Conservation (phyloP, 495 filamentous ascomycete species). For the Sabuloglossum arenarium region DNA sequence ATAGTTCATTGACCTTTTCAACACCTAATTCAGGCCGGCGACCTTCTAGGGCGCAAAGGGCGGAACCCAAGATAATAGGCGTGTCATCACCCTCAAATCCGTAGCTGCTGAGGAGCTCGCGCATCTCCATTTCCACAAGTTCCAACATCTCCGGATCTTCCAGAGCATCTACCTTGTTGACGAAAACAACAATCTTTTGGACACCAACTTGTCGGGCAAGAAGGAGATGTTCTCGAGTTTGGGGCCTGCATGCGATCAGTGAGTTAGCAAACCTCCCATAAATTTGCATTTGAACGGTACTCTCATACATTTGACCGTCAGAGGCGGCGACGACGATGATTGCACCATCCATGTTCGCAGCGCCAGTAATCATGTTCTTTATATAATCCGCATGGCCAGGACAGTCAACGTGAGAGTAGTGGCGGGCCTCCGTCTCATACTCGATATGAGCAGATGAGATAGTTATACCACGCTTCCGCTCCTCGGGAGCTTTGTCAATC, state of each 20-base stretch:
- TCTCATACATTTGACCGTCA: slow-evolving; percentile 79
- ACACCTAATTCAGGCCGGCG: slow-evolving; percentile 72
- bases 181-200: slow-evolving; percentile 93
- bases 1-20: slow-evolving; percentile 66
- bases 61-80: slow-evolving; percentile 88
- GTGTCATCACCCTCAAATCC: slow-evolving; percentile 97
- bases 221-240: slow-evolving; percentile 94
- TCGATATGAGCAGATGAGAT: slow-evolving; percentile 97
- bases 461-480: slow-evolving; percentile 98
- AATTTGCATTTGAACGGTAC: background rate
- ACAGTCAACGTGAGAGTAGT: slow-evolving; percentile 99
- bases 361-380: slow-evolving; percentile 99
- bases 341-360: slow-evolving; percentile 92
- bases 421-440: slow-evolving; percentile 74
- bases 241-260: slow-evolving; percentile 38
- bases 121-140: slow-evolving; percentile 99
- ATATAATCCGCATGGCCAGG: slow-evolving; percentile 99
- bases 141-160: slow-evolving; percentile 99
- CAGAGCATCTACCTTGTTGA: slow-evolving; percentile 95
- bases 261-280: background rate
- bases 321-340: slow-evolving; percentile 97
- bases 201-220: slow-evolving; percentile 96
- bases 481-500: slow-evolving; percentile 97
- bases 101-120: slow-evolving; percentile 77
- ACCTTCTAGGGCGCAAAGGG: slow-evolving; percentile 82